Percentiles rank a stretch among this genome's conserved stretches.
Evolutionary conservation across 192 early-diverging fungal species (phyloP).

Genomic region (Pilaira anomala): DNA sequence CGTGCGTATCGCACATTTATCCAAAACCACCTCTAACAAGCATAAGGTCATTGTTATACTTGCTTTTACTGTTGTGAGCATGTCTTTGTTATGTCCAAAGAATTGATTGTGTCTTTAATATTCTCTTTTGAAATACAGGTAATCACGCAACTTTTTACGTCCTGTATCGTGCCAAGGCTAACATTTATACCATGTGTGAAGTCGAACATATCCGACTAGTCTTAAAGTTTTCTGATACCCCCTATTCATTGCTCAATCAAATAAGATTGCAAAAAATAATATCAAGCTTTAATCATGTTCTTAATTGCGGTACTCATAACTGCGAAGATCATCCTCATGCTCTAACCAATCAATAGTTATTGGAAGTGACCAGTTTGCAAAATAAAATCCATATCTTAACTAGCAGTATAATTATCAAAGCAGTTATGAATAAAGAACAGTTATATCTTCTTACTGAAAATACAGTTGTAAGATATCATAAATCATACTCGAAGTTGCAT

Average conservation of each 20-base stretch:
- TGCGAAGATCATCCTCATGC: constrained; percentile 1
- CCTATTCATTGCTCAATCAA: constrained; percentile 16
- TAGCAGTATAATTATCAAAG: constrained; percentile 8
- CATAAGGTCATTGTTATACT: constrained; percentile 1
- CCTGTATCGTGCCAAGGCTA: constrained; percentile 2
- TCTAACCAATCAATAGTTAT: neutral
- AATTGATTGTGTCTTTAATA: constrained; percentile 9
- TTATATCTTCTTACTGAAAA: neutral
- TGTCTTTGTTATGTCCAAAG: constrained; percentile 5
- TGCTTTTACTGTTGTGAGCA: constrained; percentile 9
- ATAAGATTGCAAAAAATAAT: constrained; percentile 6
- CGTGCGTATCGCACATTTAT: constrained; percentile 10
- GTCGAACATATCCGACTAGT: constrained; percentile 10
- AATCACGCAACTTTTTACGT: constrained; percentile 17
- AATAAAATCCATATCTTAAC: constrained; percentile 7
- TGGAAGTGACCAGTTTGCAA: neutral
- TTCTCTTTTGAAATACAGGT: constrained; percentile 10
- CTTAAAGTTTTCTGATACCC: constrained; percentile 1
- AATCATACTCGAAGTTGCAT: neutral
- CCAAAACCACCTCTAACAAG: constrained; percentile 10
- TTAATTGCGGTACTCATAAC: constrained; percentile 11
- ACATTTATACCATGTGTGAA: constrained; percentile 13
- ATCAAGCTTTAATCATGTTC: constrained; percentile 12
- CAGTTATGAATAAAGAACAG: constrained; percentile 3
- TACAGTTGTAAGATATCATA: neutral